Conservation (phyloP, 495 filamentous ascomycete genomes). For the Elaphomyces granulatus region DNA sequence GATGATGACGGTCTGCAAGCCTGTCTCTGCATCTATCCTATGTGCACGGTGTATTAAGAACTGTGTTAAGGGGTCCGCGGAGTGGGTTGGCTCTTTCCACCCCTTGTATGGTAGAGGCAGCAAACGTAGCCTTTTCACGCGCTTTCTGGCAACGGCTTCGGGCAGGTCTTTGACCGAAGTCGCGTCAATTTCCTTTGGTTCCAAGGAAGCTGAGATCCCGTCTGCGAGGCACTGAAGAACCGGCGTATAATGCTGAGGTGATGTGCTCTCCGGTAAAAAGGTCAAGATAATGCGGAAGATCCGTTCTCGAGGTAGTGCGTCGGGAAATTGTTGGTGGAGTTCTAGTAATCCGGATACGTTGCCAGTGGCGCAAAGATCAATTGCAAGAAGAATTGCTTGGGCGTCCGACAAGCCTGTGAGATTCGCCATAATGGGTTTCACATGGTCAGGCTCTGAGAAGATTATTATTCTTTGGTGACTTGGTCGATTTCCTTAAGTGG, state of each 20-base stretch:
- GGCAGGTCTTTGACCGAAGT: slow-evolving; percentile 46
- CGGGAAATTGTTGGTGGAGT: slow-evolving; percentile 43
- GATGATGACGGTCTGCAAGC: slow-evolving; percentile 57
- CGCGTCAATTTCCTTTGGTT: slow-evolving; percentile 33
- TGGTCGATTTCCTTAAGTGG: no score
- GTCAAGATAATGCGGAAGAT: slow-evolving; percentile 71
- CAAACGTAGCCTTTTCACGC: slow-evolving; percentile 55
- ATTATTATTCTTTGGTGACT: no score
- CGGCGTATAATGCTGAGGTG: slow-evolving; percentile 47
- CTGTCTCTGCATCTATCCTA: slow-evolving; percentile 64
- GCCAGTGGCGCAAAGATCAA: slow-evolving; percentile 30
- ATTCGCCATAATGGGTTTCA: slow-evolving; percentile 22
- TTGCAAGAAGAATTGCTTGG: slow-evolving; percentile 35
- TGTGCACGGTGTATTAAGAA: slow-evolving; percentile 68
- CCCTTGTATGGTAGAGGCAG: slow-evolving; percentile 39
- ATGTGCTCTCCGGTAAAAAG: slow-evolving; percentile 64
- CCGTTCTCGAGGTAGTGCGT: slow-evolving; percentile 48
- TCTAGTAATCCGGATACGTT: slow-evolving; percentile 48
- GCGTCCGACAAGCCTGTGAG: slow-evolving; percentile 31
- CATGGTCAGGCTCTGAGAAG: no score
- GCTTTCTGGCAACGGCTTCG: slow-evolving; percentile 50
- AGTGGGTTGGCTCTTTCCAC: slow-evolving; percentile 20
- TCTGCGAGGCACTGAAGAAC: slow-evolving; percentile 42
- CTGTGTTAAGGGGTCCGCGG: slow-evolving; percentile 39
- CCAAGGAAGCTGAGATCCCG: slow-evolving; percentile 19